A percentile compares a stretch with the other conserved stretches of the same genome.
These are phyloP conservation scores for Dimargaris xerosporica DNA, from an alignment of 192 early-diverging fungal species.

Conservation along the genomic window DNA sequence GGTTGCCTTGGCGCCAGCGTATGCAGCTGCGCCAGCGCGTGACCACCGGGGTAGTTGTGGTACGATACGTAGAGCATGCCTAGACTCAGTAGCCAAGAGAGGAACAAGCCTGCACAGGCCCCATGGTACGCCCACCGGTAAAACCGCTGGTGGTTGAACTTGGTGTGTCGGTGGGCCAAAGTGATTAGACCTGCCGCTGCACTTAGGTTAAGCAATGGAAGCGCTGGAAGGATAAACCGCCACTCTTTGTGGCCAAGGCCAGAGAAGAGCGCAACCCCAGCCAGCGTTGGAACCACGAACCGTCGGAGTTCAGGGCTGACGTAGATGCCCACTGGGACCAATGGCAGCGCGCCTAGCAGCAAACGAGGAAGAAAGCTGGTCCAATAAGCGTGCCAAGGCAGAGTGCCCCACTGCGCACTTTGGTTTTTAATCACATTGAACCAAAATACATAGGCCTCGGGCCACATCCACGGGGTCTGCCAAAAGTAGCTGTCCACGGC, in stretches of 20 bases:
- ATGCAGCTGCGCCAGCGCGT: slow-evolving; percentile 40
- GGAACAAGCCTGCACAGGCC: neutral
- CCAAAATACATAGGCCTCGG: slow-evolving; percentile 53
- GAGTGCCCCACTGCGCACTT: slow-evolving; percentile 48
- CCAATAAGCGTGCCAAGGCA: slow-evolving; percentile 51
- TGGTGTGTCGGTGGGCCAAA: neutral
- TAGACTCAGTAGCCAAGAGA: slow-evolving; percentile 19
- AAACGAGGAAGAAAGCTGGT: slow-evolving; percentile 47
- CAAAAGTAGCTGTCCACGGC: slow-evolving; percentile 65
- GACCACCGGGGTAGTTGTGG: slow-evolving; percentile 68
- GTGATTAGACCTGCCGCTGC: slow-evolving; percentile 29
- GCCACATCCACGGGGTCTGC: slow-evolving; percentile 44
- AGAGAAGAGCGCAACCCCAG: slow-evolving; percentile 43
- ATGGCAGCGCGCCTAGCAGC: slow-evolving; percentile 39
- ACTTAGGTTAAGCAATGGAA: slow-evolving; percentile 52
- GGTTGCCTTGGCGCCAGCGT: slow-evolving; percentile 15
- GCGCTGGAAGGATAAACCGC: slow-evolving; percentile 63
- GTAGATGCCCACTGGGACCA: slow-evolving; percentile 26
- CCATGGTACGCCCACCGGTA: too few species aligned
- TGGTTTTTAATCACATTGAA: slow-evolving; percentile 62
- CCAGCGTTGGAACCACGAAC: slow-evolving; percentile 32
- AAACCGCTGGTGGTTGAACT: too few species aligned
- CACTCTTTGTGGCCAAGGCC: slow-evolving; percentile 72
- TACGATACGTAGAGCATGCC: slow-evolving; percentile 33
- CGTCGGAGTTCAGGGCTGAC: slow-evolving; percentile 26